phyloP scores from a whole-genome alignment of 805 yeast species.

The Zygosaccharomyces bailii region DNA sequence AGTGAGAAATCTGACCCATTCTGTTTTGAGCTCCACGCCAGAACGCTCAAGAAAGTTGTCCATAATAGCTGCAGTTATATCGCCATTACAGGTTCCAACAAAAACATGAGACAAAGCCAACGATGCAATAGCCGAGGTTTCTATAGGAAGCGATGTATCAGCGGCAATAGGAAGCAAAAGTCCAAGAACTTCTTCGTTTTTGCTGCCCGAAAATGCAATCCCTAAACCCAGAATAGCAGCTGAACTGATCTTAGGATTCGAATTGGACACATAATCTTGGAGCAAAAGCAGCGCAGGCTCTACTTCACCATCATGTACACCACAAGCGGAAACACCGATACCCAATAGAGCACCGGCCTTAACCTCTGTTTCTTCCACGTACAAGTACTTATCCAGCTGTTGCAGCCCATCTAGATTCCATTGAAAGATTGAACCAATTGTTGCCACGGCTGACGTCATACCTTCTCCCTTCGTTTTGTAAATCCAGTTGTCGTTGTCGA shows the following conservation, averaged over 20 bases:
- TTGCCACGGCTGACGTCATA: constrained; percentile 87
- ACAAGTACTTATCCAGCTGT: constrained; percentile 80
- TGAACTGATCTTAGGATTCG: constrained; percentile 60
- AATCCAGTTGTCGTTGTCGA: constrained; percentile 81
- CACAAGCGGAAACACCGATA: constrained; percentile 86
- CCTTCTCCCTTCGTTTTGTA: constrained; percentile 90
- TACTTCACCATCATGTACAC: constrained; percentile 86
- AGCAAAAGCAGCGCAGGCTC: constrained; percentile 86
- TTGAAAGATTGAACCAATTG: constrained; percentile 81
- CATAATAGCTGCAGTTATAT: constrained; percentile 84
- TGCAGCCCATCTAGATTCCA: constrained; percentile 96
- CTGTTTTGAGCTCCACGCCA: constrained; percentile 68
- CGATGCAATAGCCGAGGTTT: constrained; percentile 81
- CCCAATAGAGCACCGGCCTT: constrained; percentile 97
- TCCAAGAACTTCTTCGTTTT: constrained; percentile 76
- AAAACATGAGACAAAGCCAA: constrained; percentile 90
- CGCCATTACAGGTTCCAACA: constrained; percentile 95
- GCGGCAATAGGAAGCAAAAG: constrained; percentile 78
- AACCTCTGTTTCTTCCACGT: constrained; percentile 78
- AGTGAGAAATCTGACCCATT: constrained; percentile 87
- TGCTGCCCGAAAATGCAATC: constrained; percentile 91
- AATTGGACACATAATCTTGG: constrained; percentile 73
- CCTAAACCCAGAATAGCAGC: constrained; percentile 91
- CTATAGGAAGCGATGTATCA: constrained; percentile 69
- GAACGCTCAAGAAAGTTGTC: constrained; percentile 88